A percentile compares a stretch with the other conserved stretches of the same genome.
These are phyloP conservation scores for Mycena vulgaris DNA, from an alignment of 768 basidiomycete genomes.

Conservation along the genomic window DNA sequence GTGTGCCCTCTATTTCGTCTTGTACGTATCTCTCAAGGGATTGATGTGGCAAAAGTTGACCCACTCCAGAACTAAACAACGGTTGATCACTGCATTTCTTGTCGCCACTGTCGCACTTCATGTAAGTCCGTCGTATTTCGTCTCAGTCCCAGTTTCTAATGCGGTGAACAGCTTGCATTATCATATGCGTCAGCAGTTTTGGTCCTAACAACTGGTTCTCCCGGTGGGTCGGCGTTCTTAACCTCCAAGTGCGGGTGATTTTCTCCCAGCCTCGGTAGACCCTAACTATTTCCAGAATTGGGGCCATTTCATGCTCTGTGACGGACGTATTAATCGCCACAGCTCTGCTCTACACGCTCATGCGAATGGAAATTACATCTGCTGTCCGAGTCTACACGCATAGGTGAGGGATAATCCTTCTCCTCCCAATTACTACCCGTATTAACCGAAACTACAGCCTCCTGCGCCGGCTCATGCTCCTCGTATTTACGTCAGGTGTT, in stretches of 20 bases:
- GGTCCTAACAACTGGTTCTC: not conserved
- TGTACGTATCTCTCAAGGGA: constrained; percentile 5
- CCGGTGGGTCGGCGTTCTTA: not conserved
- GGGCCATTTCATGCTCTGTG: constrained; percentile 20
- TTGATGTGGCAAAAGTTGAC: not conserved
- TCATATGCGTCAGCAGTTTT: constrained; percentile 22
- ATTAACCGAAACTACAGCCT: constrained; percentile 10
- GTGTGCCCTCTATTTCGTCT: constrained; percentile 12
- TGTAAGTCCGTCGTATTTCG: not conserved
- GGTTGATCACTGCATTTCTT: not conserved
- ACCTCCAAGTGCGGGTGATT: constrained; percentile 10
- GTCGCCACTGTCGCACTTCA: constrained; percentile 13
- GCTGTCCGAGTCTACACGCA: constrained; percentile 10
- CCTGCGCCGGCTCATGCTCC: constrained; percentile 27
- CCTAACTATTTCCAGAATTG: constrained; percentile 13
- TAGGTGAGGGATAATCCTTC: not conserved
- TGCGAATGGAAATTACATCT: constrained; percentile 20
- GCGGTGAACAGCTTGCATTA: constrained; percentile 1
- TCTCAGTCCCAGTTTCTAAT: not conserved
- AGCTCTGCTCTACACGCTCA: constrained; percentile 6
- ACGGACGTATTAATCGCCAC: constrained; percentile 23
- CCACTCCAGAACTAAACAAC: constrained; percentile 6
- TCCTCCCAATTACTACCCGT: not conserved
- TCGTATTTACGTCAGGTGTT: constrained; percentile 19
- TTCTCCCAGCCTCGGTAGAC: too few species aligned